phyloP scores from a whole-genome alignment of 2,329 filamentous ascomycete genomes.

The Sclerotinia subarctica region DNA sequence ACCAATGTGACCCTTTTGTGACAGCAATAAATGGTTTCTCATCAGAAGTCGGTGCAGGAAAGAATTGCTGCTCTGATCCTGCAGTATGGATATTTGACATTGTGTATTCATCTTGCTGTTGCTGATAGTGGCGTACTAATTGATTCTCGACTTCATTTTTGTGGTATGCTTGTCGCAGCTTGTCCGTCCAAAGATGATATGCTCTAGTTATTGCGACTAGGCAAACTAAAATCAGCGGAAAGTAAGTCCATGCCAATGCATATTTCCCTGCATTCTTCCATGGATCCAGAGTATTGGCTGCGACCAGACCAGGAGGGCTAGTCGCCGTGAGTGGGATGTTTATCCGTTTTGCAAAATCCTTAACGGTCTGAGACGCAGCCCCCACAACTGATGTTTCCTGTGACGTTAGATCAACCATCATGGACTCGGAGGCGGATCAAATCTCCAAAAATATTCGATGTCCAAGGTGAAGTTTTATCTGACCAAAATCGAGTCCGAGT shows the following conservation, averaged over 20 bases:
- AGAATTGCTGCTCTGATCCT: conserved; percentile 47
- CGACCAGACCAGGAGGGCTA: conserved; percentile 58
- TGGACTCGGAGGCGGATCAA: not conserved
- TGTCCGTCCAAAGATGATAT: conserved; percentile 91
- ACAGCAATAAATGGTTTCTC: conserved; percentile 54
- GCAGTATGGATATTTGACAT: conserved; percentile 55
- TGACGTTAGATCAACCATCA: conserved; percentile 1
- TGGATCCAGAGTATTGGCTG: conserved; percentile 68
- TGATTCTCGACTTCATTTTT: conserved; percentile 75
- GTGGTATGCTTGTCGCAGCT: conserved; percentile 83
- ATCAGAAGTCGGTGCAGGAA: conserved; percentile 63
- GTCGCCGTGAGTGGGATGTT: conserved; percentile 57
- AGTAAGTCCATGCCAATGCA: conserved; percentile 83
- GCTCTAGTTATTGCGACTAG: conserved; percentile 66
- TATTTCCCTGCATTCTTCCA: conserved; percentile 84
- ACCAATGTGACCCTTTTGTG: conserved; percentile 66
- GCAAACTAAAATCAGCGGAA: conserved; percentile 69
- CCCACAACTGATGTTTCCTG: conserved; percentile 25
- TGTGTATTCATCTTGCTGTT: conserved; percentile 56
- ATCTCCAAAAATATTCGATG: not conserved
- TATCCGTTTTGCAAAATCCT: conserved; percentile 46
- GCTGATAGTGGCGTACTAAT: conserved; percentile 54
- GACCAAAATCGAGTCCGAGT: not conserved
- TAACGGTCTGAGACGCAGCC: conserved; percentile 33
- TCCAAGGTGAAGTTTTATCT: not conserved